phyloP scores from a whole-genome alignment of 305 asterid genomes.

The Plantago coronopus region DNA sequence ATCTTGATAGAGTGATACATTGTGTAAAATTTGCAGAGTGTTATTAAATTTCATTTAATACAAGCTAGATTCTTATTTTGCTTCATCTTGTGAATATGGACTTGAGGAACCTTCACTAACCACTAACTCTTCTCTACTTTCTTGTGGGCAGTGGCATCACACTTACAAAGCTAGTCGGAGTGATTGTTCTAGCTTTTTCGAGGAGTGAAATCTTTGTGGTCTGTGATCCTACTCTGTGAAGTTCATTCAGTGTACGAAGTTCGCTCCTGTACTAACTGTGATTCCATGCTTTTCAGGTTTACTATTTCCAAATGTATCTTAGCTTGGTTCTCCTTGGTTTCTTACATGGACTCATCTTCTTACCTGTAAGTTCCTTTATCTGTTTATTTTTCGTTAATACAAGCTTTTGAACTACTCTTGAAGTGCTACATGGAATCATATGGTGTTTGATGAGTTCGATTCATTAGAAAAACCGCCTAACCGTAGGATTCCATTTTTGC shows the following conservation, averaged over 20 bases:
- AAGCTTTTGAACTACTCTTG: background rate
- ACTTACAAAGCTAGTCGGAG: constrained; percentile 94
- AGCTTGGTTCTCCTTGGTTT: constrained; percentile 89
- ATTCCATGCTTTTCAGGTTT: constrained; percentile 51
- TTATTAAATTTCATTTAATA: background rate
- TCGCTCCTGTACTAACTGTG: constrained; percentile 6
- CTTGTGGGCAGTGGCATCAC: constrained; percentile 80
- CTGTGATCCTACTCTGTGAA: constrained; percentile 15
- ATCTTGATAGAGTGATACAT: too few species aligned
- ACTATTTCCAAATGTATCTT: constrained; percentile 92
- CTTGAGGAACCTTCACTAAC: constrained; percentile 11
- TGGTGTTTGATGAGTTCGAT: too few species aligned
- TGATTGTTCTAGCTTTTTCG: constrained; percentile 83
- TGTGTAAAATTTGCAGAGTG: too few species aligned
- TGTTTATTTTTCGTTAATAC: background rate
- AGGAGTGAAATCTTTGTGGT: constrained; percentile 96
- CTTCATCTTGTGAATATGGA: too few species aligned
- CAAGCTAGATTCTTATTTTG: background rate
- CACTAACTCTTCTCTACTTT: constrained; percentile 7
- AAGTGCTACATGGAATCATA: too few species aligned
- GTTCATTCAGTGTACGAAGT: background rate
- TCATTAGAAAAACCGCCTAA: background rate
- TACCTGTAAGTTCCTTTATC: constrained; percentile 61
- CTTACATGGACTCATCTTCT: constrained; percentile 77
- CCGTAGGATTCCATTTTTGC: constrained; percentile 15